Evolutionary conservation across 495 filamentous ascomycete genomes (phyloP).

Genomic region (Penicillium canescens): DNA sequence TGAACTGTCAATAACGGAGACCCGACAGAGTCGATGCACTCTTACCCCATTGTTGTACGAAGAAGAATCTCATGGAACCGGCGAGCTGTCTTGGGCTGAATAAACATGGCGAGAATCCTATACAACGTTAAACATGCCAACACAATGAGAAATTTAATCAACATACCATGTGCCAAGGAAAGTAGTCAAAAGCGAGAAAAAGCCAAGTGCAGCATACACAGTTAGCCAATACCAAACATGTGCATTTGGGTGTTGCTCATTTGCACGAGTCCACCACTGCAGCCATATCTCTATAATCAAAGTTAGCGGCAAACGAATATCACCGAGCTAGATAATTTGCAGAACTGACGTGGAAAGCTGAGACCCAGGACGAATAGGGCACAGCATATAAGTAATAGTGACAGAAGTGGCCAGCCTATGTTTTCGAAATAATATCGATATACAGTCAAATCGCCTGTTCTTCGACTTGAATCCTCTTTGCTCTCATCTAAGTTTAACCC

Average conservation of each 20-base stretch:
- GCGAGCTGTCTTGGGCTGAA: constrained; percentile 19
- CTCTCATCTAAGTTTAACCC: constrained; percentile 15
- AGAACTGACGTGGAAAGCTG: constrained; percentile 21
- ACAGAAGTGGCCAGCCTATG: constrained; percentile 30
- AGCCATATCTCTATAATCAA: constrained; percentile 29
- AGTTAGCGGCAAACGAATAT: not conserved
- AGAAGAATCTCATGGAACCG: constrained; percentile 22
- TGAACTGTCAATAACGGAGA: not conserved
- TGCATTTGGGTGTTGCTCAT: constrained; percentile 25
- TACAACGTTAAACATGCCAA: not conserved
- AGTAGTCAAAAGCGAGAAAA: constrained; percentile 13
- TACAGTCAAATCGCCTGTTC: constrained; percentile 36
- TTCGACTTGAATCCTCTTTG: constrained; percentile 24
- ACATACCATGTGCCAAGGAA: constrained; percentile 18
- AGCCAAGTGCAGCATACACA: constrained; percentile 17
- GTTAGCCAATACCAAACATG: constrained; percentile 32
- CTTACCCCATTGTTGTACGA: constrained; percentile 20
- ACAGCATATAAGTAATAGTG: constrained; percentile 20
- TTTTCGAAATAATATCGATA: constrained; percentile 28
- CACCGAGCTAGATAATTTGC: not conserved
- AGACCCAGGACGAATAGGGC: constrained; percentile 24
- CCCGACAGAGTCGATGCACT: not conserved
- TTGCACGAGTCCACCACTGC: constrained; percentile 30
- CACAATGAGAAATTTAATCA: not conserved
- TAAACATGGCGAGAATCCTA: constrained; percentile 21